Evolutionary conservation across 495 filamentous ascomycete species (phyloP), one percentile per base, ranked within the genome.

Genomic region (Neurospora sp.): DNA sequence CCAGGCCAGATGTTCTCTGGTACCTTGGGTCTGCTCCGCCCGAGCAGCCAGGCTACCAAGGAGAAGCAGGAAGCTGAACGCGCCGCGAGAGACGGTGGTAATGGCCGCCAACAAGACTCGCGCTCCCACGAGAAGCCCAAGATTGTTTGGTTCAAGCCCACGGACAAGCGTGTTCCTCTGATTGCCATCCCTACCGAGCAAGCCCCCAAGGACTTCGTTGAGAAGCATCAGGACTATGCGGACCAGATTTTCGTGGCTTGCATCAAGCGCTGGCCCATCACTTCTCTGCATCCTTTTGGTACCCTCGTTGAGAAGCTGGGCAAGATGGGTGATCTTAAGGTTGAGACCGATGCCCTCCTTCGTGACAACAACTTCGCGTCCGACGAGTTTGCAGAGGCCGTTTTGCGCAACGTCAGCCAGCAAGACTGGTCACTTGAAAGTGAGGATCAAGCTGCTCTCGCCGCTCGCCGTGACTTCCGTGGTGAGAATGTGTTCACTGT

Each of bases 71-170:
- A 99, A 82, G 96, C 96, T 61, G 96, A 99, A 82, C 90, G 96
- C 69, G 90, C 91, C 70, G 93, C 94, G 76, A 90, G 96, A 76
- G 96, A 98, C 79, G 96, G 96, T 38, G 85, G 85, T 70, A 85
- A 85, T 71, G 88, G 89, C 70, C 93, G 95, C 70, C 88, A 89
- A 53, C 91, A 96, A 70, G 91, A 92, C 40, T 82, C 81, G 70
- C 90, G 94, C 69, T 90, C 94, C 72, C 94, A 94, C 80, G 96
- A 99, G 70, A 98, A 97, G 83, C 96, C 96, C 45, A 99, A 99
- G 90, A 99, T 99, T 83, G 96, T 99, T 40, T 99, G 96, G 96
- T 99, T 99, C 86, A 99, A 99, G 86, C 96, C 96, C 71, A 99
- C 96, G 1, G 96, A 99, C 74, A 99, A 99, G 87, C 92, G 96